phyloP scores from a whole-genome alignment of 257 asterid genomes.

The Gardenia jasminoides region DNA sequence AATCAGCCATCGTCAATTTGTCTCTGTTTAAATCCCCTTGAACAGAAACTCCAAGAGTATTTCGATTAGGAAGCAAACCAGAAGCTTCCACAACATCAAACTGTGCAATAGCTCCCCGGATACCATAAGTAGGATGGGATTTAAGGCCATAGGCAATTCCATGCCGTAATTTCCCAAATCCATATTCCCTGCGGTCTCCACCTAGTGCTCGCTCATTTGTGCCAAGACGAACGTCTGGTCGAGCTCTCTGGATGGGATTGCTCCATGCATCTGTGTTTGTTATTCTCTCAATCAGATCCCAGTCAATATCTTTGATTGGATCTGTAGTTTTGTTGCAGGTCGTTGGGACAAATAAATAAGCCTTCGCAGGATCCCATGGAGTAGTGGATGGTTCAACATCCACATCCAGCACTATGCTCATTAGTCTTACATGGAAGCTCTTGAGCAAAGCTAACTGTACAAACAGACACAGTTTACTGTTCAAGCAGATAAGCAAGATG shows the following conservation, averaged over 20 bases:
- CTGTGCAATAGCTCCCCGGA: conserved; percentile 93
- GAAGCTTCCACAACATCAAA: conserved; percentile 95
- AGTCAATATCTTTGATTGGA: conserved; percentile 54
- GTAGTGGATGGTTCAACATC: conserved; percentile 97
- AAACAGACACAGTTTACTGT: conserved; percentile 22
- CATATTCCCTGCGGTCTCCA: conserved; percentile 95
- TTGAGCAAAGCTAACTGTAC: conserved; percentile 69
- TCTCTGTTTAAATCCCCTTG: conserved; percentile 46
- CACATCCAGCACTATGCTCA: conserved; percentile 99
- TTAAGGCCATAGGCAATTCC: conserved; percentile 79
- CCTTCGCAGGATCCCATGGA: conserved; percentile 96
- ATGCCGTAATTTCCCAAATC: conserved; percentile 86
- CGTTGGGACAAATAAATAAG: conserved; percentile 83
- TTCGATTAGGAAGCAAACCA: conserved; percentile 71
- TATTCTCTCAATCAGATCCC: conserved; percentile 67
- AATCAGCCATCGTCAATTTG: conserved; percentile 80
- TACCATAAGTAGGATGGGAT: conserved; percentile 93
- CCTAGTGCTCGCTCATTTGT: conserved; percentile 92
- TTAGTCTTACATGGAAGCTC: conserved; percentile 92
- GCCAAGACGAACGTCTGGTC: conserved; percentile 98
- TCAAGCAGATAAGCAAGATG: conserved; percentile 18
- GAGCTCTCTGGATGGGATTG: conserved; percentile 96
- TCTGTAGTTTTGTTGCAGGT: conserved; percentile 41
- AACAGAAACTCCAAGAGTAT: conserved; percentile 37
- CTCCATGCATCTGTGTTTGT: conserved; percentile 74